Percentiles rank a stretch among this genome's conserved stretches.
Evolutionary conservation across 2,329 filamentous ascomycete species (phyloP).

Genomic region (Hymenoscyphus fructigenus): DNA sequence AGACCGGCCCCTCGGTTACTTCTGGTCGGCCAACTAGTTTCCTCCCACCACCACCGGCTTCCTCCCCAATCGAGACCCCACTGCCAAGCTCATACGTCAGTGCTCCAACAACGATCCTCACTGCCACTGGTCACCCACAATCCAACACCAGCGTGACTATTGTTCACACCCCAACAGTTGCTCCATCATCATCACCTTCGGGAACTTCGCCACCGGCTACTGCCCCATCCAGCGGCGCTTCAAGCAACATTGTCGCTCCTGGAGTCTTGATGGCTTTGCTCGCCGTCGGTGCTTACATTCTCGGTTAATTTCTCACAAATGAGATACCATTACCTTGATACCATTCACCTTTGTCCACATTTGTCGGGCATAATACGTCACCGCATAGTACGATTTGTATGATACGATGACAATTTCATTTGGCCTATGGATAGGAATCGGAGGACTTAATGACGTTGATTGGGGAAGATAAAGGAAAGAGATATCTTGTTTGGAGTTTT

Average conservation of each 20-base stretch:
- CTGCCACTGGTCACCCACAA: slow-evolving; percentile 7
- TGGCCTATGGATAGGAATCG: slow-evolving; percentile 1
- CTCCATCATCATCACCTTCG: neutral
- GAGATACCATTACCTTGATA: too few species aligned
- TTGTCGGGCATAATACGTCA: slow-evolving; percentile 1
- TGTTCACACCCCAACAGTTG: slow-evolving; percentile 6
- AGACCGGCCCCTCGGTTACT: too few species aligned
- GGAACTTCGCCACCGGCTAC: neutral
- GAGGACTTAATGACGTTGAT: slow-evolving; percentile 1
- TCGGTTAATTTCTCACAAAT: slow-evolving; percentile 8
- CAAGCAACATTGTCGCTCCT: slow-evolving; percentile 3
- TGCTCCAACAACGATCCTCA: slow-evolving; percentile 1
- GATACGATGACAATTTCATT: slow-evolving; percentile 4
- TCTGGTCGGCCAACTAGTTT: too few species aligned
- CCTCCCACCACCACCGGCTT: too few species aligned
- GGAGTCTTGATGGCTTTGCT: slow-evolving; percentile 4
- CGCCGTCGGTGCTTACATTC: slow-evolving; percentile 9
- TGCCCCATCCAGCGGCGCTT: neutral
- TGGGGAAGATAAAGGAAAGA: neutral
- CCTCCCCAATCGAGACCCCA: neutral
- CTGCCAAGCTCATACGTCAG: neutral
- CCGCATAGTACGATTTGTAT: slow-evolving; percentile 6
- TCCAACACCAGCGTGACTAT: neutral
- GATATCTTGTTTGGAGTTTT: neutral
- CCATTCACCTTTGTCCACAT: neutral